phyloP scores from a whole-genome alignment of 2,329 filamentous ascomycete species.

The Pseudonectria foliicola region DNA sequence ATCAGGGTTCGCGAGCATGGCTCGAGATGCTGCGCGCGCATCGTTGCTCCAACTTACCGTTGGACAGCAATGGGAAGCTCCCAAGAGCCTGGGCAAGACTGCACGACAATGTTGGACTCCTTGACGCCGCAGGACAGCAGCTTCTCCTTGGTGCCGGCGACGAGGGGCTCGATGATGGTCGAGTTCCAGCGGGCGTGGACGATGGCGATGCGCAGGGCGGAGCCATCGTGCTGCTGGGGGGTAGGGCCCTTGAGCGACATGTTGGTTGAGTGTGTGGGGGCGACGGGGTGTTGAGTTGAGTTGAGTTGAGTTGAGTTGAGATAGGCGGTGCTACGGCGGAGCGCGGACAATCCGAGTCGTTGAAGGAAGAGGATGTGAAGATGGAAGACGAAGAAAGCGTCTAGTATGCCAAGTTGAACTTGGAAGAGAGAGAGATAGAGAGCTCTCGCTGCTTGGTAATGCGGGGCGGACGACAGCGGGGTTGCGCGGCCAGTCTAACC shows the following conservation, averaged over 20 bases:
- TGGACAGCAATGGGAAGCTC: conserved; percentile 89
- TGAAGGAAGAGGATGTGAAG: too few species aligned
- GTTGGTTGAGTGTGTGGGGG: too few species aligned
- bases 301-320: too few species aligned
- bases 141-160: conserved; percentile 72
- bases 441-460: too few species aligned
- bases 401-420: too few species aligned
- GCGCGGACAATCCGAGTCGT: too few species aligned
- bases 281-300: background rate
- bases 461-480: too few species aligned
- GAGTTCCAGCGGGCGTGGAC: conserved; percentile 95
- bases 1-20: too few species aligned
- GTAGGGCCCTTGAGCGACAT: conserved; percentile 51
- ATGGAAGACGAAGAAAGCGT: too few species aligned
- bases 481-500: too few species aligned
- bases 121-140: conserved; percentile 74
- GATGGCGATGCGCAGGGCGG: conserved; percentile 80
- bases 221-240: conserved; percentile 56
- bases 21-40: conserved; percentile 2
- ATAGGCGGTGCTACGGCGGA: too few species aligned
- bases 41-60: conserved; percentile 46
- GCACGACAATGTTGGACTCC: conserved; percentile 79
- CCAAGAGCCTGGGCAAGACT: conserved; percentile 89
- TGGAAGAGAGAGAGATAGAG: too few species aligned
- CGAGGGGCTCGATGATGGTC: conserved; percentile 76